Conservation (phyloP, 352 stramenopile species). For the Plasmopara viticola region DNA sequence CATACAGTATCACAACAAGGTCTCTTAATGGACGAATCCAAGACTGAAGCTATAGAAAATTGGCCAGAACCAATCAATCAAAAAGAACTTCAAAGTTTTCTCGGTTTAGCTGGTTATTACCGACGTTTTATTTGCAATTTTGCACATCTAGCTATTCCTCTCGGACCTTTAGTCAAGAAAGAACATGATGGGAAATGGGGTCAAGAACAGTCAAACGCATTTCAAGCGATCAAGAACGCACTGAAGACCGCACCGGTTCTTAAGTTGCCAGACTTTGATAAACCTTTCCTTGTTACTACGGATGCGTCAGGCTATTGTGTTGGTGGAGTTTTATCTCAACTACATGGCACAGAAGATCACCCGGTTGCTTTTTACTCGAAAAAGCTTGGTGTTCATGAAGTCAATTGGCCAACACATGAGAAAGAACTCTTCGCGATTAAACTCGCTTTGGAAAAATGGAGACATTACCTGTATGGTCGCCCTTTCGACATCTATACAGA, state of each 20-base stretch:
- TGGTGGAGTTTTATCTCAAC: no score
- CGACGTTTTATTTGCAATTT: slow-evolving; percentile 5
- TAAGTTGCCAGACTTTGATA: no score
- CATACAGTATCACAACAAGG: slow-evolving; percentile 1
- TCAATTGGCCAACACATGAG: background rate
- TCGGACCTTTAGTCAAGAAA: slow-evolving; percentile 6
- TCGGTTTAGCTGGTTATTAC: slow-evolving; percentile 7
- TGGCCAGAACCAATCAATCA: background rate
- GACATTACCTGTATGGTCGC: background rate
- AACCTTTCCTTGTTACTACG: no score
- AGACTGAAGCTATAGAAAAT: slow-evolving; percentile 3
- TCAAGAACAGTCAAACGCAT: background rate
- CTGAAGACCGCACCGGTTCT: no score
- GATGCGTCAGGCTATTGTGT: no score
- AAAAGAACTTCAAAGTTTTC: slow-evolving; percentile 3
- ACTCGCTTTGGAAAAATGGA: background rate
- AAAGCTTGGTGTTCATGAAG: no score
- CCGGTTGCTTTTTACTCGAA: no score
- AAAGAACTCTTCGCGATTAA: slow-evolving; percentile 5
- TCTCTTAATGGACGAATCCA: background rate
- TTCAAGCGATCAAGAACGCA: background rate
- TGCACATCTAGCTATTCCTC: background rate
- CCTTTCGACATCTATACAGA: slow-evolving; percentile 1
- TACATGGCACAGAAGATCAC: background rate
- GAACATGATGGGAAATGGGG: background rate